Evolutionary conservation across 78 protist genomes (phyloP), one percentile per base, ranked within the genome.

Genomic region (Dictyostelium purpureum): DNA sequence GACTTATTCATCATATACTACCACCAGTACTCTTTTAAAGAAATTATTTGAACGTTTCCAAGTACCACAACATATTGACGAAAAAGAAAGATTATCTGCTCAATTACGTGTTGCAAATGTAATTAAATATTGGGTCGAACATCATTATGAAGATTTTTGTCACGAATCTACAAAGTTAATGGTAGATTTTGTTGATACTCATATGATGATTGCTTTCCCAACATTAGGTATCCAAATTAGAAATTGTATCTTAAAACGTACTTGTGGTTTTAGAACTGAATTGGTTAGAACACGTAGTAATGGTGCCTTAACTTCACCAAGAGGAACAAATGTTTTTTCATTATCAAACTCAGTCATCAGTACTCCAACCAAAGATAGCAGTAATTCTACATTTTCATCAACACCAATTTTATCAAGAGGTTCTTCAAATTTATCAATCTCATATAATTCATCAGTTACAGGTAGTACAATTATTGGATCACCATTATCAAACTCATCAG

Each of bases 121-220:
- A 19, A 73, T 90, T 19, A 90, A 90, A 26, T 79, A 79, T 70
- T 90, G 94, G 94, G 82, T 90, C 12, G 94, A 90, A 65, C 88
- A 90, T 69, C 94, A 90, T 67, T 81, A 79, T 49, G 88, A 90
- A 52, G 94, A 90, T 49, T 90, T 90, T 75, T 77, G 79, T 0
- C 52, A 47, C 45, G 77, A 56, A 35, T 70, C 88, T 1, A 78
- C 79, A 0, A 79, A 90, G 40, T 14, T 79, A 51, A 75, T 90
- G 87, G 89, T 78, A 4, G 83, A 76, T 37, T 90, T 90, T 43
- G 88, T 79, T 0, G 94, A 90, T 42, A 85, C 74, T n/a, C 65
- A 74, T 42, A 70, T 85, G 77, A 81, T 81, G 89, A 54, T 42
- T 11, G 89, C 89, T 4, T 81, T 81, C 21, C 92, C 92, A 31